These are phyloP conservation scores for Trichaptum fuscoviolaceum DNA, from an alignment of 768 basidiomycete species.

Conservation along the genomic window DNA sequence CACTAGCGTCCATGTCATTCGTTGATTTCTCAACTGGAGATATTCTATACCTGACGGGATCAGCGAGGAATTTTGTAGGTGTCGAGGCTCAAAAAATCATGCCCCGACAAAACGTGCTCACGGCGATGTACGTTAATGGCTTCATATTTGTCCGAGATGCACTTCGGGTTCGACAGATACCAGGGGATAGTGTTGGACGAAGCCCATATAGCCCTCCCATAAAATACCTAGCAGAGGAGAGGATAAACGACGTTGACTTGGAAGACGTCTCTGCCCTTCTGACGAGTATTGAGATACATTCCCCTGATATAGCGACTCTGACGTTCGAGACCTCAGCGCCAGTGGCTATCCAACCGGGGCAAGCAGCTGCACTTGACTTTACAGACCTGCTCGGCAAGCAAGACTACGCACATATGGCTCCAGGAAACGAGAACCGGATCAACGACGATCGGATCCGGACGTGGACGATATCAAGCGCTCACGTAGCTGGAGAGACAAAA, in stretches of 20 bases:
- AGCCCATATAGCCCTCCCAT: constrained; percentile 61
- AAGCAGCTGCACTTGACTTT: constrained; percentile 53
- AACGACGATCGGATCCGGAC: constrained; percentile 63
- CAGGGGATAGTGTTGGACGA: constrained; percentile 22
- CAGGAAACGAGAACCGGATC: constrained; percentile 34
- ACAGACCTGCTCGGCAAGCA: constrained; percentile 41
- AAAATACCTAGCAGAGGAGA: constrained; percentile 46
- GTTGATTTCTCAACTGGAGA: constrained; percentile 47
- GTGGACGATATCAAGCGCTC: constrained; percentile 51
- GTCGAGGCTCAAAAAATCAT: constrained; percentile 44
- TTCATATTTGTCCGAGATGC: constrained; percentile 49
- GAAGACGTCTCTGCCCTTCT: constrained; percentile 3
- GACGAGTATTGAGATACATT: constrained; percentile 34
- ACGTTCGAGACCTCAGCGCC: constrained; percentile 35
- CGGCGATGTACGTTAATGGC: constrained; percentile 44
- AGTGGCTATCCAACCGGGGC: constrained; percentile 31
- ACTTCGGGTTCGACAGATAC: constrained; percentile 44
- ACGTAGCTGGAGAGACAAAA: constrained; percentile 15
- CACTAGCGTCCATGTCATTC: constrained; percentile 53
- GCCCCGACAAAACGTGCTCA: constrained; percentile 49
- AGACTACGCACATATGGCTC: constrained; percentile 49
- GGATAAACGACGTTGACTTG: constrained; percentile 14
- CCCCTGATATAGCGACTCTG: constrained; percentile 49
- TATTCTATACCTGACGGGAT: constrained; percentile 59
- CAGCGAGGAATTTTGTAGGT: constrained; percentile 45